Base-by-base conservation (phyloP, 2,329 filamentous ascomycete genomes). In the Eurotiales sp. region DNA sequence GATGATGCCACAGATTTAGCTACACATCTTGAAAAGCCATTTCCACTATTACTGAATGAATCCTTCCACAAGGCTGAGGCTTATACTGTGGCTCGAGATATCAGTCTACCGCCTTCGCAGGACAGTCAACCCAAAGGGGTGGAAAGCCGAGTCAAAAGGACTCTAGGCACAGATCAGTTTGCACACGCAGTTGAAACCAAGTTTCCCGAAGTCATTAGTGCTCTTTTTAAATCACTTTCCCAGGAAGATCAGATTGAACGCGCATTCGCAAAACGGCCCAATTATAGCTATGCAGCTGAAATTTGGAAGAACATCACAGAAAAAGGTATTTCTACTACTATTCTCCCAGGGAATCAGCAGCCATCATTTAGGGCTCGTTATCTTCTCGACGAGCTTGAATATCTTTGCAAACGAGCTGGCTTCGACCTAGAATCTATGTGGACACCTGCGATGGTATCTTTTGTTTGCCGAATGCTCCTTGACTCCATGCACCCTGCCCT, bases 331-430 rank as follows among this genome's bases (percentile, higher is more conserved):
- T 90, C 90, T 0, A 72, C 75, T 2, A 78, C 81, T 23, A 70
- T 74, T 11, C 73, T 96, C 7, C 87, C 90, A 3, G 76, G 85
- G 10, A 88, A 86, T 51, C 90, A 96, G 59, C 91, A 97, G 61
- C 93, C 93, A 3, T 85, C 83, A 48, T 97, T 96, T 71, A 86
- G 81, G 58, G 85, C 86, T 23, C 90, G 85, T 58, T 87, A 86
- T 60, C 76, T 99, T 3, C 74, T 86, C 10, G 81, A 86, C 55
- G 84, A 93, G 61, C 77, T 97, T 19, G 78, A 87, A 12, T 83
- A 90, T 51, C 72, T 97, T n/a, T 95, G 88, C 62, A 81, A 81
- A 57, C 80, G 85, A 41, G 86, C 85, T 2, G 80, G 83, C 17
- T 83, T 83, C 58, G 81, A 90, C 42, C 70, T 83, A 34, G 71